Evolutionary conservation across 345 rosid species (phyloP).

Genomic region (Camelina sativa): DNA sequence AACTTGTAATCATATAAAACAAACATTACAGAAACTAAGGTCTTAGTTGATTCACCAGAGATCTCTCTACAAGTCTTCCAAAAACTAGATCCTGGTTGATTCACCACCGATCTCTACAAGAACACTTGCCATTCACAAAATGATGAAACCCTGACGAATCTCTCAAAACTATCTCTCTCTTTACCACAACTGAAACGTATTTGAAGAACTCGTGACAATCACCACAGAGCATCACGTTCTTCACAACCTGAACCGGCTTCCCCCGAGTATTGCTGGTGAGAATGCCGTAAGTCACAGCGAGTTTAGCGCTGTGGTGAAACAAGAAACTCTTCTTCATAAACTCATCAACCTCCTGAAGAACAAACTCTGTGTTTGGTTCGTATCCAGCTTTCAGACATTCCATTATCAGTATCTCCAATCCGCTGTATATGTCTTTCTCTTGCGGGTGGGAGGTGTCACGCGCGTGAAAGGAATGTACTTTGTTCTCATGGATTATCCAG

Average conservation of each 20-base stretch:
- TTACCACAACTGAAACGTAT: conserved; percentile 55
- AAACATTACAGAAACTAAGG: too few species aligned
- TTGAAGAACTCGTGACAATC: conserved; percentile 85
- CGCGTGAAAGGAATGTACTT: conserved; percentile 63
- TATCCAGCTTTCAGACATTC: conserved; percentile 81
- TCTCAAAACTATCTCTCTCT: conserved; percentile 67
- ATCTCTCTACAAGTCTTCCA: not conserved
- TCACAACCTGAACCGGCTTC: conserved; percentile 59
- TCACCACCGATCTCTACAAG: conserved; percentile 75
- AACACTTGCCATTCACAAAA: conserved; percentile 72
- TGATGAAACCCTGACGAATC: conserved; percentile 87
- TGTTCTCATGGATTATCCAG: conserved; percentile 74
- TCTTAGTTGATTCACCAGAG: too few species aligned
- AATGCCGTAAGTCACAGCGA: conserved; percentile 80
- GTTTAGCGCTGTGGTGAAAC: conserved; percentile 88
- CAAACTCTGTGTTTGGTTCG: conserved; percentile 77
- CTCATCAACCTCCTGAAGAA: conserved; percentile 92
- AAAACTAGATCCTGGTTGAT: conserved; percentile 22
- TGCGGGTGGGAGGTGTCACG: conserved; percentile 65
- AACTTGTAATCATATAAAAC: not conserved
- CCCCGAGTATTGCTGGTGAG: conserved; percentile 50
- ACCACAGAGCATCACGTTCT: conserved; percentile 78
- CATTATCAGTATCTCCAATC: conserved; percentile 66
- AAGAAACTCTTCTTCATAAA: conserved; percentile 76
- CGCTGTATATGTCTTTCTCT: conserved; percentile 70